Base-by-base conservation (phyloP, 2,329 filamentous ascomycete species). In the Neofusicoccum sp. region DNA sequence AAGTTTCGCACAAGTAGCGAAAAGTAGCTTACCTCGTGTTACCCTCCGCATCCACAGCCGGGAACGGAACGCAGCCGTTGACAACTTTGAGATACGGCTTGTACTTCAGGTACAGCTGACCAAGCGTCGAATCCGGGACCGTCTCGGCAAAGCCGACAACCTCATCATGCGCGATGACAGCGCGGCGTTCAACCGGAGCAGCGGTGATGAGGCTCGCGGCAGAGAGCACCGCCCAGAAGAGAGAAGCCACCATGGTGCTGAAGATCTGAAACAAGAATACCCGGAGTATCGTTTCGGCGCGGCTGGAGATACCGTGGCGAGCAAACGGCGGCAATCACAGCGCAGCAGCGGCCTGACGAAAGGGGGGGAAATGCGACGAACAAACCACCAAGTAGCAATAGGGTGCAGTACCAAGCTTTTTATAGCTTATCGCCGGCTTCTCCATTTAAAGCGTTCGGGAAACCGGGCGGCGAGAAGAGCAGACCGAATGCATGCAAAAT, bases 21-120 rank as follows among this genome's bases (percentile, higher is more conserved):
- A 24, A 43, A 1, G 34, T 4, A 30, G 65, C 76, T 62, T 70
- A 86, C 84, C 79, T 76, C 14, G 82, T 86, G 65, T 87, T 78
- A 2, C 85, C 86, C 0, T 74, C 70, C 0, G 78, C 77, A 63
- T 88, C 82, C 1, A 88, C 85, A 1, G 81, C 85, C 0, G 85
- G 84, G 67, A 85, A 88, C 0, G 85, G 84, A 7, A 87, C 84
- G 63, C 85, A 88, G 47, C 85, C 85, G 65, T 83, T 82, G 16
- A 78, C 76, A 4, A 86, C 80, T 9, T 84, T 66, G 5, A 86
- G 75, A 58, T 75, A 78, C 0, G 84, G 84, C 71, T 86, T 80
- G 71, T 84, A 86, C 58, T 81, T 80, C 43, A 82, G 68, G 64
- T 84, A 83, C 26, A 84, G 68, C 2, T 74, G 68, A 12, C 84